These are phyloP conservation scores for Candida krabiensis DNA, from an alignment of 805 yeast species.

Conservation along the genomic window DNA sequence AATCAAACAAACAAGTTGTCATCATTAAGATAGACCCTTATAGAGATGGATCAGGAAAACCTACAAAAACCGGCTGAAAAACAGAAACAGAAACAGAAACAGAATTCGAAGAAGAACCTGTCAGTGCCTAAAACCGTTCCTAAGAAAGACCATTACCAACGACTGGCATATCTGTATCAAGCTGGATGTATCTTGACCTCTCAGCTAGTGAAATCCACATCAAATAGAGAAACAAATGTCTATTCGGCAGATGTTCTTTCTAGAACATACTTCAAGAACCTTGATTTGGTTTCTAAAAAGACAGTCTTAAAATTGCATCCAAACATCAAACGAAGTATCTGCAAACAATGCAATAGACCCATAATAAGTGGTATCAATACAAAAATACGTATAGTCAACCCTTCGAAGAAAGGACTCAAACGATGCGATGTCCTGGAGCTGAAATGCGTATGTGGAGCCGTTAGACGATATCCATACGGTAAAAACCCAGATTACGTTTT, in stretches of 20 bases:
- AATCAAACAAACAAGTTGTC: no score
- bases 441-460: constrained; percentile 52
- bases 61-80: not conserved
- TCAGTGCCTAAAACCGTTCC: constrained; percentile 32
- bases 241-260: constrained; percentile 50
- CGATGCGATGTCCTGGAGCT: constrained; percentile 49
- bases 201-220: constrained; percentile 2
- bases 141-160: constrained; percentile 57
- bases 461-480: constrained; percentile 66
- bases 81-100: constrained; percentile 2
- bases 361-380: constrained; percentile 50
- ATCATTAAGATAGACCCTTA: no score
- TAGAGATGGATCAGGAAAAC: not conserved
- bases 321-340: constrained; percentile 60
- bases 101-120: constrained; percentile 2
- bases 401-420: constrained; percentile 32
- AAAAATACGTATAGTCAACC: constrained; percentile 40
- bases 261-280: constrained; percentile 51
- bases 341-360: constrained; percentile 62
- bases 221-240: constrained; percentile 9
- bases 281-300: constrained; percentile 65
- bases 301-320: constrained; percentile 67
- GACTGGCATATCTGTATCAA: constrained; percentile 62
- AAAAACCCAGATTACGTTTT: constrained; percentile 45
- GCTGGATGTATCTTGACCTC: constrained; percentile 43